These are phyloP conservation scores for Apiospora pterosperma DNA, from an alignment of 2,329 filamentous ascomycete species.

Conservation along the genomic window DNA sequence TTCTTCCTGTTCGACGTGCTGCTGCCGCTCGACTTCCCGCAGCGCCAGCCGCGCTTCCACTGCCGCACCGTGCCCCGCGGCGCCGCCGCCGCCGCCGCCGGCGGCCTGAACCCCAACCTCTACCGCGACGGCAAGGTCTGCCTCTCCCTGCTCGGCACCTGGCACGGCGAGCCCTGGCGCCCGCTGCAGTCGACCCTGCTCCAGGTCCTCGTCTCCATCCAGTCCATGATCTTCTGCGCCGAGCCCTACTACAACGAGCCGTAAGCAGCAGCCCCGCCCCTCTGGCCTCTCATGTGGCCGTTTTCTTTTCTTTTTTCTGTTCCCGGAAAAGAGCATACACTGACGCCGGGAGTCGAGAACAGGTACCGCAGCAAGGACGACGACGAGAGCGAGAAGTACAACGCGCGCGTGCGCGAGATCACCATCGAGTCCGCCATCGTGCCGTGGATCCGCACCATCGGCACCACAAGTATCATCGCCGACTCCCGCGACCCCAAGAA, in stretches of 20 bases:
- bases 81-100: conserved; percentile 20
- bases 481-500: not conserved
- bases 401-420: conserved; percentile 18
- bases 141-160: conserved; percentile 46
- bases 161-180: conserved; percentile 45
- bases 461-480: not conserved
- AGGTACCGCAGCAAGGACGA: conserved; percentile 6
- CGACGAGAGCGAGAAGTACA: conserved; percentile 24
- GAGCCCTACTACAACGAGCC: conserved; percentile 55
- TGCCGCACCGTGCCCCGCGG: conserved; percentile 45
- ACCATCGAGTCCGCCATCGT: conserved; percentile 28
- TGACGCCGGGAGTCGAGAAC: too few species aligned
- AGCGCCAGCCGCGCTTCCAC: conserved; percentile 33
- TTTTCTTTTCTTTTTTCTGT: too few species aligned
- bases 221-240: conserved; percentile 54
- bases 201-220: conserved; percentile 52
- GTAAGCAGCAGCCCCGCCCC: conserved; percentile 27
- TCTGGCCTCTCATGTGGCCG: too few species aligned
- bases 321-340: too few species aligned
- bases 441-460: conserved; percentile 14
- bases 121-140: conserved; percentile 48
- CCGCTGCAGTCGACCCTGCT: conserved; percentile 44
- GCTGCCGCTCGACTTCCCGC: conserved; percentile 38
- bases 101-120: conserved; percentile 49
- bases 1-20: conserved; percentile 54